Conservation (phyloP, 495 filamentous ascomycete species). For the Penicillium bovifimosum region DNA sequence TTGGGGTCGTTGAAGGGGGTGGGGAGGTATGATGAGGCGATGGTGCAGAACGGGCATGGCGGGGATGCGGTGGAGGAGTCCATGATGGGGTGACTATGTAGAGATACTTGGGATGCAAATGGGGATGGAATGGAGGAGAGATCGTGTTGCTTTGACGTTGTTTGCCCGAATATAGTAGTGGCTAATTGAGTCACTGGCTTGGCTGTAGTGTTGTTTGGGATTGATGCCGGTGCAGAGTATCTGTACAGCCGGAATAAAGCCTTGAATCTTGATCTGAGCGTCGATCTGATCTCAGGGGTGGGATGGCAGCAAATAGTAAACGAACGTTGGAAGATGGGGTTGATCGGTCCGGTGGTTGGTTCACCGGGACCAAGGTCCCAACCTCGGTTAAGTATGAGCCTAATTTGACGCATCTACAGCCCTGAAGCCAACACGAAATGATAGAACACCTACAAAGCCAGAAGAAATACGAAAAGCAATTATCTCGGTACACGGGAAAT, state of each 20-base stretch:
- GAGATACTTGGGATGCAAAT: background rate
- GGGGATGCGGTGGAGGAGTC: background rate
- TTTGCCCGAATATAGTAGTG: background rate
- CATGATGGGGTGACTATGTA: background rate
- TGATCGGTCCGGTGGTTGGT: background rate
- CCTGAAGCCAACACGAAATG: background rate
- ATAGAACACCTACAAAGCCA: background rate
- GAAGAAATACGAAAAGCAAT: constrained; percentile 1
- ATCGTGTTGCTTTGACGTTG: background rate
- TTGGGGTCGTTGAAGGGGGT: constrained; percentile 19
- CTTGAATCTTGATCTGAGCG: background rate
- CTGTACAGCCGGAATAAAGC: background rate
- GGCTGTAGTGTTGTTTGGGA: too few species aligned
- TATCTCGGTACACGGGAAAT: constrained; percentile 13
- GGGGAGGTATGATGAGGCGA: constrained; percentile 40
- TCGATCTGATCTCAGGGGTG: too few species aligned
- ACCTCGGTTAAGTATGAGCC: constrained; percentile 10
- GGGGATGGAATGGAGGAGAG: background rate
- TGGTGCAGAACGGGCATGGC: constrained; percentile 39
- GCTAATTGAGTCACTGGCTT: too few species aligned
- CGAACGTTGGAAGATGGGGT: background rate
- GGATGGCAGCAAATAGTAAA: background rate
- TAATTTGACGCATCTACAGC: background rate
- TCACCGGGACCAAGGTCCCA: background rate
- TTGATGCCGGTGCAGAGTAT: too few species aligned